A percentile compares a stretch with the other conserved stretches of the same genome.
These are phyloP conservation scores for Diatrype stigma DNA, from an alignment of 2,329 filamentous ascomycete species.

Conservation along the genomic window DNA sequence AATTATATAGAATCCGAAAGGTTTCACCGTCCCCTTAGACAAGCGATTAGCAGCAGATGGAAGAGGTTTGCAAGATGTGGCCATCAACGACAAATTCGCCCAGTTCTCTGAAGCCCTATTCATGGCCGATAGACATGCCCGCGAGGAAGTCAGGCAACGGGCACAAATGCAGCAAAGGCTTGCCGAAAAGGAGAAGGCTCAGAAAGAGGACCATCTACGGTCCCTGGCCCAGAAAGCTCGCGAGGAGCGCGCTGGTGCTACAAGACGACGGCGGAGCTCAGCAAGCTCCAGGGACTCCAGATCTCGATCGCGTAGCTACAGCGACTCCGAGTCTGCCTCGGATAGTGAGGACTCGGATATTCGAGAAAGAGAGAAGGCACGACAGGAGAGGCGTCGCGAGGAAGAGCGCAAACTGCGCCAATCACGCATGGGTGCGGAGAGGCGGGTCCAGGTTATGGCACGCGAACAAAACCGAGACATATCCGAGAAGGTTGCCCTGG, in stretches of 20 bases:
- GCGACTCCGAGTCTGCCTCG: slow-evolving; percentile 47
- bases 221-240: slow-evolving; percentile 86
- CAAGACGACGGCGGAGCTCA: slow-evolving; percentile 41
- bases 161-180: slow-evolving; percentile 93
- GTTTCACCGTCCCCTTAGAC: slow-evolving; percentile 92
- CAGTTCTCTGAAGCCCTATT: slow-evolving; percentile 93
- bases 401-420: slow-evolving; percentile 88
- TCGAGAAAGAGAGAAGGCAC: slow-evolving; percentile 70
- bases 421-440: slow-evolving; percentile 91
- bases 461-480: slow-evolving; percentile 96
- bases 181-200: slow-evolving; percentile 91
- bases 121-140: slow-evolving; percentile 88
- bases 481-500: slow-evolving; percentile 91
- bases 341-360: slow-evolving; percentile 65
- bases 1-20: slow-evolving; percentile 72
- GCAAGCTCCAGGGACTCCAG: slow-evolving; percentile 37
- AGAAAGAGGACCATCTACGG: slow-evolving; percentile 90
- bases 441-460: slow-evolving; percentile 86
- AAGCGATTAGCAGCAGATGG: slow-evolving; percentile 94
- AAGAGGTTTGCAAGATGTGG: slow-evolving; percentile 83
- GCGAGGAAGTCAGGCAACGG: slow-evolving; percentile 91
- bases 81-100: slow-evolving; percentile 98
- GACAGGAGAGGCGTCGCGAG: slow-evolving; percentile 74
- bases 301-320: slow-evolving; percentile 48
- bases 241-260: slow-evolving; percentile 64